Evolutionary conservation across 2,329 filamentous ascomycete species (phyloP).

Genomic region (Xylaria sp.): DNA sequence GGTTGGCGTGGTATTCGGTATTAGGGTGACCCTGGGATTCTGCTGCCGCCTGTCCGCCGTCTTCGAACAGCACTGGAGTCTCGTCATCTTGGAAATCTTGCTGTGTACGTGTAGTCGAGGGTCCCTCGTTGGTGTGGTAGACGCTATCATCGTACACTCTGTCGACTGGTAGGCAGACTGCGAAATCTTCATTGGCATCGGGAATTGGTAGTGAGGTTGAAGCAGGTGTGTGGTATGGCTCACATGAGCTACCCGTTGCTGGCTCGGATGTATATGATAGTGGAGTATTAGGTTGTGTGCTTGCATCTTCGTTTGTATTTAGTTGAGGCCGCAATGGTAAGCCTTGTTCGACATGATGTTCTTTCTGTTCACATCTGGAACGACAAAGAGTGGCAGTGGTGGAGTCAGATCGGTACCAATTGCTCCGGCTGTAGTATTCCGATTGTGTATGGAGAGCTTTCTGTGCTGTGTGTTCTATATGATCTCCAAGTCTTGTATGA

Average conservation of each 20-base stretch:
- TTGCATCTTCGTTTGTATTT: neutral
- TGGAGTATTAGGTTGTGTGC: neutral
- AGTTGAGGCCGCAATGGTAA: neutral
- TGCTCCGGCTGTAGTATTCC: neutral
- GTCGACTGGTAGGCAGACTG: neutral
- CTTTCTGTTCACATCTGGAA: neutral
- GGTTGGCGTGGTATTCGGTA: conserved; percentile 13
- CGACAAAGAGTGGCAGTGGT: neutral
- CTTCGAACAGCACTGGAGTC: neutral
- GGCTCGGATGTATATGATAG: neutral
- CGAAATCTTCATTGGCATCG: neutral
- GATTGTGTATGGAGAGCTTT: neutral
- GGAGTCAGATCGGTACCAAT: neutral
- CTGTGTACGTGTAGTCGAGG: neutral
- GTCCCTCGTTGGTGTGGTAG: neutral
- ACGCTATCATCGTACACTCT: too few relatives aligned
- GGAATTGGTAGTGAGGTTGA: neutral
- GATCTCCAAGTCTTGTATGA: neutral
- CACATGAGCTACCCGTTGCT: neutral
- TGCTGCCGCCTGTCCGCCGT: neutral
- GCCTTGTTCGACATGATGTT: neutral
- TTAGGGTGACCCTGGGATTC: neutral
- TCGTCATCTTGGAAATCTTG: neutral
- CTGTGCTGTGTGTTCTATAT: neutral
- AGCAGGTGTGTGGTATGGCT: neutral